Evolutionary conservation across 2,329 filamentous ascomycete genomes (phyloP), one percentile per base, ranked within the genome.

Genomic region (Xylariaceae sp.): DNA sequence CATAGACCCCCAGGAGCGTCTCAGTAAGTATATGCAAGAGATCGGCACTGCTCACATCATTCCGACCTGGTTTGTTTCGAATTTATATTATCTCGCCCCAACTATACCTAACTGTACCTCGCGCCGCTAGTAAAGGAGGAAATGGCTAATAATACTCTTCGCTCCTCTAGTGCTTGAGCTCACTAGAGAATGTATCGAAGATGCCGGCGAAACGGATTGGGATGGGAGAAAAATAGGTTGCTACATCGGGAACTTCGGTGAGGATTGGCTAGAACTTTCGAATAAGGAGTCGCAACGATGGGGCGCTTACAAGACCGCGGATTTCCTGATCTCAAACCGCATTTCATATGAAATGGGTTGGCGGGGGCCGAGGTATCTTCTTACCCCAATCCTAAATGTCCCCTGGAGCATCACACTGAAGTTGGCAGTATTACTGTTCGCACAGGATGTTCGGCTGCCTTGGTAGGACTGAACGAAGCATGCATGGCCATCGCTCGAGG

Each of bases 191-290:
- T 58, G 56, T 7, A 48, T 64, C 20, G 62, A 64, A 25, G 53
- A 55, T 44, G 57, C 62, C 6, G 62, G 61, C 10, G 56, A 62
- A 37, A 50, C 55, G 2, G 47, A 55, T 17, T 62, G 57, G 22
- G 50, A 57, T n/a, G 65, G 64, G 12, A 60, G 55, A 35, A 34
- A 44, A 5, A 59, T 66, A 4, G 65, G 64, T 2, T 56, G 52
- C 37, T 67, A 60, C 33, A 55, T 67, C 4, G 66, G 65, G 2
- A 57, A 47, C 2, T 66, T 62, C 33, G 58, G 58, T 2, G 55
- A 64, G 7, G 63, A 66, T 45, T 67, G 61, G 58, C 34, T 48
- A 14, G 53, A 57, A 10, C 49, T 57, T 34, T 42, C 41, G 8
- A 41, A 43, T 23, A 48, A 48, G 23, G 60, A 63, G n/a, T n/a